A percentile compares a stretch with the other conserved stretches of the same genome.
Evolutionary conservation across 495 filamentous ascomycete genomes (phyloP).

Genomic region (Darksidea phi): DNA sequence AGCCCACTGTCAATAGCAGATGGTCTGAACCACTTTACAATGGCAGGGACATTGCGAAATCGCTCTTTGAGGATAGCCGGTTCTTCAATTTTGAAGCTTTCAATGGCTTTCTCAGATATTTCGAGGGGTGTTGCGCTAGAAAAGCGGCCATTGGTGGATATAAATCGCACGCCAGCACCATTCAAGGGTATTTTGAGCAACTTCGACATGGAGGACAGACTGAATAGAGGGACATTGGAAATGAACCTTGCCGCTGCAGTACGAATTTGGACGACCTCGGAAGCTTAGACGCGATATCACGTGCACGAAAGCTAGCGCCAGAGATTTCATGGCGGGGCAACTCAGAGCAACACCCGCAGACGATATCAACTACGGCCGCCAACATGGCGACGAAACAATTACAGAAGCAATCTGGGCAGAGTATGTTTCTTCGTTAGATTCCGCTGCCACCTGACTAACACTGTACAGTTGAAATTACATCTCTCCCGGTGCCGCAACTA

Average conservation of each 20-base stretch:
- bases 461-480: slow-evolving; percentile 59
- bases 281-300: too few species aligned
- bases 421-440: background rate
- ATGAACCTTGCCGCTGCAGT: too few species aligned
- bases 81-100: slow-evolving; percentile 46
- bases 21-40: slow-evolving; percentile 54
- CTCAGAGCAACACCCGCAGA: background rate
- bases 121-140: too few species aligned
- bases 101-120: background rate
- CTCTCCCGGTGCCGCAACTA: slow-evolving; percentile 57
- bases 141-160: background rate
- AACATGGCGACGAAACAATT: slow-evolving; percentile 29
- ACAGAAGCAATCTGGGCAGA: slow-evolving; percentile 9
- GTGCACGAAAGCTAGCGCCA: too few species aligned
- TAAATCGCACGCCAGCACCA: background rate
- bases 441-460: slow-evolving; percentile 1
- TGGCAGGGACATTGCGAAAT: slow-evolving; percentile 52
- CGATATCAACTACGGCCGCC: background rate
- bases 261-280: too few species aligned
- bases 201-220: background rate
- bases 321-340: background rate
- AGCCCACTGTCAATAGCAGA: background rate
- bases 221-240: too few species aligned
- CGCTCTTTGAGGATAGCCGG: slow-evolving; percentile 51
- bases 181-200: background rate